These are phyloP conservation scores for Tricholomella constricta DNA, from an alignment of 768 basidiomycete species.

Conservation along the genomic window DNA sequence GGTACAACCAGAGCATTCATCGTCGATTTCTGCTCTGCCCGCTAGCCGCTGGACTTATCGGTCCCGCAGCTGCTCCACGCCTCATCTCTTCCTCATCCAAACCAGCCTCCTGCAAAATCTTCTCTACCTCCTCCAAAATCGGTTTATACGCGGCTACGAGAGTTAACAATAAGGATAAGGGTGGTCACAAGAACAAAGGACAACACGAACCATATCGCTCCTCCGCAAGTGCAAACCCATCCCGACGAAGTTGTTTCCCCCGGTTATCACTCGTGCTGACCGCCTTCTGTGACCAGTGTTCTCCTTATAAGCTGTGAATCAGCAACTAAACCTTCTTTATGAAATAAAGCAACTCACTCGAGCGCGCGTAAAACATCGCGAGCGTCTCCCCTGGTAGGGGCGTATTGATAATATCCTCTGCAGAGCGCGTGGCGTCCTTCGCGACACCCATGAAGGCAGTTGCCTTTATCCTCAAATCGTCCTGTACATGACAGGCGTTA, in stretches of 20 bases:
- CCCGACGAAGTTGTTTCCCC: constrained; percentile 76
- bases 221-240: constrained; percentile 77
- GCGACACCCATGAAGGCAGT: constrained; percentile 60
- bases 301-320: constrained; percentile 42
- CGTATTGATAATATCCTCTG: constrained; percentile 75
- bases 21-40: constrained; percentile 56
- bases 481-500: constrained; percentile 22
- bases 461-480: constrained; percentile 35
- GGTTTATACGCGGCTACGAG: constrained; percentile 76
- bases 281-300: constrained; percentile 81
- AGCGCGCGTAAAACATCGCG: constrained; percentile 80
- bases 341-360: constrained; percentile 56
- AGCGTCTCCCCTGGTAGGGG: constrained; percentile 85
- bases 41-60: constrained; percentile 28
- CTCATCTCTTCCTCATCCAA: constrained; percentile 83
- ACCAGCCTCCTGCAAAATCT: constrained; percentile 80
- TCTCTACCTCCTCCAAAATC: constrained; percentile 78
- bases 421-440: constrained; percentile 56
- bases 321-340: not conserved
- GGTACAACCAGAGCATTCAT: too few relatives aligned
- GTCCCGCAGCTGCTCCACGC: constrained; percentile 49
- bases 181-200: not conserved
- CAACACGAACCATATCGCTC: constrained; percentile 65
- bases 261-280: constrained; percentile 57
- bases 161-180: not conserved